Percentiles rank a stretch among this genome's conserved stretches.
phyloP scores from a whole-genome alignment of 345 rosid genomes.

The Luvunga scandens region DNA sequence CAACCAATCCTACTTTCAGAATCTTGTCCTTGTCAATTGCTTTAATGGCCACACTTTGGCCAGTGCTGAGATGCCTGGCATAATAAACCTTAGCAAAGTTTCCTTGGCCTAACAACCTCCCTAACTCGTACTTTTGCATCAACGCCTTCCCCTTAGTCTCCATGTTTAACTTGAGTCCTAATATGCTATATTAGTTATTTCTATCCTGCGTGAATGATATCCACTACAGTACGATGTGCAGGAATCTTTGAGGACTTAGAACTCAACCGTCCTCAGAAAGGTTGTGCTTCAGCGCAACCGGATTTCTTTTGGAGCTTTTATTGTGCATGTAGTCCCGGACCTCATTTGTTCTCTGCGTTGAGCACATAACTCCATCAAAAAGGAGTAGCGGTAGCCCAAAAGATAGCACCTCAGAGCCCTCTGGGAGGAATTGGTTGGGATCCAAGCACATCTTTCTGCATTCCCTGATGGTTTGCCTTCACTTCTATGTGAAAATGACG shows the following conservation, averaged over 20 bases:
- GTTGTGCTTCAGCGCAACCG: slow-evolving; percentile 22
- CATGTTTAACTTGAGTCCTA: slow-evolving; percentile 20
- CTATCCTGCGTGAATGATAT: slow-evolving; percentile 13
- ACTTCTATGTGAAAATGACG: not conserved
- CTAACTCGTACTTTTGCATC: slow-evolving; percentile 42
- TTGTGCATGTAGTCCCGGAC: slow-evolving; percentile 13
- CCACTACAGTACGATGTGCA: not conserved
- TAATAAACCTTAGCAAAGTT: slow-evolving; percentile 40
- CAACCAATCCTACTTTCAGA: slow-evolving; percentile 32
- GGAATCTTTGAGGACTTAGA: slow-evolving; percentile 3
- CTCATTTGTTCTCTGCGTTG: not conserved
- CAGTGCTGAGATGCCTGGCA: slow-evolving; percentile 32
- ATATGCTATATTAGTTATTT: slow-evolving; percentile 1
- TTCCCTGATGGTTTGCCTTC: slow-evolving; percentile 33
- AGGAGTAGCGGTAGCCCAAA: slow-evolving; percentile 7
- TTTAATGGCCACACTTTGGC: slow-evolving; percentile 38
- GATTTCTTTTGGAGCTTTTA: slow-evolving; percentile 12
- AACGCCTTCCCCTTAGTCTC: slow-evolving; percentile 31
- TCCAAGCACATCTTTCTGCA: slow-evolving; percentile 49
- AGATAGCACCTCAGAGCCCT: slow-evolving; percentile 20
- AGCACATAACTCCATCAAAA: slow-evolving; percentile 8
- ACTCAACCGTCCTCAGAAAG: slow-evolving; percentile 43
- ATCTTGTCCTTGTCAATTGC: slow-evolving; percentile 40
- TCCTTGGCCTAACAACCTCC: slow-evolving; percentile 43
- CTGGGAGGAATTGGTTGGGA: slow-evolving; percentile 21